Percentiles rank a stretch among this genome's conserved stretches.
phyloP scores from a whole-genome alignment of 768 basidiomycete genomes.

The Termitomyces sp. region DNA sequence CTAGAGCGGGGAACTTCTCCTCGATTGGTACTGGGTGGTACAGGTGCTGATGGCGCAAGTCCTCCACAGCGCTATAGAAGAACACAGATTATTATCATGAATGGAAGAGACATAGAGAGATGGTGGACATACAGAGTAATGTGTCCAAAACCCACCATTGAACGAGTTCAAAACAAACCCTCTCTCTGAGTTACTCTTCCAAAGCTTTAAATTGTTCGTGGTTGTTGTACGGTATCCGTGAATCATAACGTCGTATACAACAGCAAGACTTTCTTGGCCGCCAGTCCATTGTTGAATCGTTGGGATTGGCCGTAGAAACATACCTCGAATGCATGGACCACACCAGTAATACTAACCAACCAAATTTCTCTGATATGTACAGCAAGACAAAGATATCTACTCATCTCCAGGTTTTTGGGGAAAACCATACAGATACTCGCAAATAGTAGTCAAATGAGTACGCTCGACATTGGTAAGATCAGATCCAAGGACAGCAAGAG shows the following conservation, averaged over 20 bases:
- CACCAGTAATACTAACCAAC: too few relatives aligned
- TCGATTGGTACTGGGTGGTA: slow-evolving; percentile 81
- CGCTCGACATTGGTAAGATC: too few relatives aligned
- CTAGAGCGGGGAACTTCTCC: slow-evolving; percentile 78
- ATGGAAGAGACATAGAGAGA: neutral
- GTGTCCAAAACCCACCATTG: slow-evolving; percentile 74
- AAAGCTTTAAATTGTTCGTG: slow-evolving; percentile 84
- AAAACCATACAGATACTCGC: too few relatives aligned
- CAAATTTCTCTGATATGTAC: too few relatives aligned
- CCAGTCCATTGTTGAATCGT: slow-evolving; percentile 72
- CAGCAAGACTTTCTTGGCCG: slow-evolving; percentile 89
- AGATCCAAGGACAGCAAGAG: too few relatives aligned
- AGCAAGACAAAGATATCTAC: too few relatives aligned
- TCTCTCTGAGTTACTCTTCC: slow-evolving; percentile 83
- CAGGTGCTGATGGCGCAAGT: slow-evolving; percentile 78
- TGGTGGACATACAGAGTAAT: slow-evolving; percentile 55
- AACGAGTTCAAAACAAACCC: slow-evolving; percentile 94
- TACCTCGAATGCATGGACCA: too few relatives aligned
- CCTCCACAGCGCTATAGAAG: slow-evolving; percentile 62
- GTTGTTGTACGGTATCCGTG: slow-evolving; percentile 80
- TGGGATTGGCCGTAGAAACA: slow-evolving; percentile 88
- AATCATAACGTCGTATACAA: slow-evolving; percentile 94
- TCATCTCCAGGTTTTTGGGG: too few relatives aligned
- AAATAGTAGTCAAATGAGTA: too few relatives aligned
- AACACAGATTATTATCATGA: neutral